Conservation (phyloP, 2,329 filamentous ascomycete species). For the Pestalotiopsis sp. region DNA sequence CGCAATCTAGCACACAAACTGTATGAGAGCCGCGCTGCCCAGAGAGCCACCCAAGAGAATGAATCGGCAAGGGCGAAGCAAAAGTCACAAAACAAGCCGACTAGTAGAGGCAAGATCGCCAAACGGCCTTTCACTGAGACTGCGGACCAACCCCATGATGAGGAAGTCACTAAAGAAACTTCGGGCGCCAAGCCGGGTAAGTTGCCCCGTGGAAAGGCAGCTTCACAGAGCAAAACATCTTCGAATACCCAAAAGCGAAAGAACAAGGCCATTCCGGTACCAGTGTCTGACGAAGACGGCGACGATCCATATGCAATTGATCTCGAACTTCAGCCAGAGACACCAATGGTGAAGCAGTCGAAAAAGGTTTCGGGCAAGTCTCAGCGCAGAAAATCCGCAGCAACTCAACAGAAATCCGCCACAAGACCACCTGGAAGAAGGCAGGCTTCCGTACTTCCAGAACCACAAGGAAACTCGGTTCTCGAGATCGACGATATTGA, state of each 20-base stretch:
- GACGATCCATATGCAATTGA: not conserved
- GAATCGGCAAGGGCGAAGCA: not conserved
- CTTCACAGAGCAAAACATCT: not conserved
- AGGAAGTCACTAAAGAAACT: not conserved
- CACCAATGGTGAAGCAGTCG: not conserved
- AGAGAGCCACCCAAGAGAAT: not conserved
- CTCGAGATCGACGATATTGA: not conserved
- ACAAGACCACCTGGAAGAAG: not conserved
- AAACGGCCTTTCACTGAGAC: not conserved
- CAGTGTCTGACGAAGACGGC: not conserved
- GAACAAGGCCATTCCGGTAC: not conserved
- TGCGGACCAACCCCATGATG: not conserved
- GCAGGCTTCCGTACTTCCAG: not conserved
- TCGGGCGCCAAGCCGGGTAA: not conserved
- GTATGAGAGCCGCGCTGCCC: not conserved
- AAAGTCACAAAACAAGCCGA: not conserved
- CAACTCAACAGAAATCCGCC: not conserved
- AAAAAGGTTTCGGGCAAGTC: not conserved
- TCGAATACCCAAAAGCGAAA: not conserved
- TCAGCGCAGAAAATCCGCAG: not conserved
- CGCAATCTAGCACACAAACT: not conserved
- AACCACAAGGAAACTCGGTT: not conserved
- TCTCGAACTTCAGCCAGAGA: not conserved
- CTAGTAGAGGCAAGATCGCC: not conserved
- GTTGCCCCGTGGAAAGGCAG: not conserved